phyloP scores from a whole-genome alignment of 176 grass and related monocot genomes.

The Calamus simplicifolius region DNA sequence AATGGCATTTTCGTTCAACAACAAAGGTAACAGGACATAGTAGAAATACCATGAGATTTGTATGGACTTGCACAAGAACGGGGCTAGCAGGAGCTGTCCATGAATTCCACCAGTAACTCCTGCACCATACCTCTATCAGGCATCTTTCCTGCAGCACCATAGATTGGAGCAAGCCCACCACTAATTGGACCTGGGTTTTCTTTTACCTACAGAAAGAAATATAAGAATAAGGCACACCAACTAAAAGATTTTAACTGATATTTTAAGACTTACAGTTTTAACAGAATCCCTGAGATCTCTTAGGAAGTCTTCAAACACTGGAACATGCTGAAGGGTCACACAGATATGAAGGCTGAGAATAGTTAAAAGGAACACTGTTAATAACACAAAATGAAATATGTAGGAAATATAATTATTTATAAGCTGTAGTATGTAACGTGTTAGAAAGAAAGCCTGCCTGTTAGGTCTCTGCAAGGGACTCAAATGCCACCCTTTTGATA shows the following conservation, averaged over 20 bases:
- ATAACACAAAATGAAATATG: no score
- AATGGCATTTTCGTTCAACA: no score
- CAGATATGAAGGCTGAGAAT: conserved; percentile 80
- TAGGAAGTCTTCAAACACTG: conserved; percentile 46
- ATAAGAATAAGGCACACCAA: neutral
- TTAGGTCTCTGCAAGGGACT: conserved; percentile 76
- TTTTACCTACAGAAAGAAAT: conserved; percentile 48
- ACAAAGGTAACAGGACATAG: no score
- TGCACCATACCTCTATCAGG: conserved; percentile 86
- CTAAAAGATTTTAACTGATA: neutral
- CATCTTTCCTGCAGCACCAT: conserved; percentile 94
- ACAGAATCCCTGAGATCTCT: conserved; percentile 63
- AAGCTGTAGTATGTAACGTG: neutral
- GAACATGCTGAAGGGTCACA: conserved; percentile 75
- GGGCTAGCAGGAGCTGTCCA: conserved; percentile 75
- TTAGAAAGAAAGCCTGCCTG: conserved; percentile 14
- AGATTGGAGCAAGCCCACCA: conserved; percentile 74
- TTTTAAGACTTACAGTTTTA: conserved; percentile 51
- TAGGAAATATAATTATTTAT: no score
- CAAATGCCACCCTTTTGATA: conserved; percentile 91
- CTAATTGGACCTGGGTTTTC: conserved; percentile 79
- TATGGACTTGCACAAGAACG: no score
- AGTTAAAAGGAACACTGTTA: conserved; percentile 2
- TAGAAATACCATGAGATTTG: no score
- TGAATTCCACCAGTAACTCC: conserved; percentile 89